Conservation (phyloP, 257 asterid species). For the Solanum paucissectum region DNA sequence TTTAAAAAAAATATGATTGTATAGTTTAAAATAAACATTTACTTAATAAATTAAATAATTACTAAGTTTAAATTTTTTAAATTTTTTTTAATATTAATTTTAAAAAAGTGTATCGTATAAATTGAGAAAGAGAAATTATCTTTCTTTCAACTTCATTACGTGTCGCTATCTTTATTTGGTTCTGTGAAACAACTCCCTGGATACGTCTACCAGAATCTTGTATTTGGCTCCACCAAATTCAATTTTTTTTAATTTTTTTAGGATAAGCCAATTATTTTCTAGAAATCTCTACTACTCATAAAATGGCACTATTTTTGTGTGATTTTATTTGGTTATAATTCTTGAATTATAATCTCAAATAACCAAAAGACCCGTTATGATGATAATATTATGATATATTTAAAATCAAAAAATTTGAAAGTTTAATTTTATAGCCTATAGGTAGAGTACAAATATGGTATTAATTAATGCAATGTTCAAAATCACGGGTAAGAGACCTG, state of each 20-base stretch:
- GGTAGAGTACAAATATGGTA: not conserved
- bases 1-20: no score
- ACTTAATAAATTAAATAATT: no score
- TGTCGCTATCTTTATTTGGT: not conserved
- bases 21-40: no score
- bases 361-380: not conserved
- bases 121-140: no score
- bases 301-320: no score
- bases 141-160: not conserved
- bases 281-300: not conserved
- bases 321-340: not conserved
- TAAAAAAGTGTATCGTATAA: no score
- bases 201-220: not conserved
- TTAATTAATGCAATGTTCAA: not conserved
- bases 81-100: no score
- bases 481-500: not conserved
- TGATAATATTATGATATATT: not conserved
- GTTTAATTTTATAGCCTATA: not conserved
- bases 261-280: not conserved
- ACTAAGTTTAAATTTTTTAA: no score
- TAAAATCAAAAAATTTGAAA: not conserved
- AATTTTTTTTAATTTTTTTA: not conserved
- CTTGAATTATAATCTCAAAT: not conserved
- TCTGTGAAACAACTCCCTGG: not conserved
- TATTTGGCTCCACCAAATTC: not conserved